Evolutionary conservation across 1,284 basidiomycete species (phyloP), one percentile per base, ranked within the genome.

Genomic region (Entoloma clypeatum): DNA sequence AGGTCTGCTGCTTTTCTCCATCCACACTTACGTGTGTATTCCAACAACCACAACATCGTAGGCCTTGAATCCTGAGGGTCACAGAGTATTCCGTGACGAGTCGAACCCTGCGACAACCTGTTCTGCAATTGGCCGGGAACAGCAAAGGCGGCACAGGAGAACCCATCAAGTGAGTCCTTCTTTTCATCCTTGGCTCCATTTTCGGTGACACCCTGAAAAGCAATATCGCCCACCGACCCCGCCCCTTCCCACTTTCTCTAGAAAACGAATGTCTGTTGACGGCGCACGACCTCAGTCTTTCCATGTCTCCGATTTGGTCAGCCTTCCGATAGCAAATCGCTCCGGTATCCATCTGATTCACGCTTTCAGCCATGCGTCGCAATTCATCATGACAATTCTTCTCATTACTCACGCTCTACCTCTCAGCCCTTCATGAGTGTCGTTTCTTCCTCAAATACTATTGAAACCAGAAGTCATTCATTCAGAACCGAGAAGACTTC

Each of bases 211-310:
- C 7, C n/a, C 19, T 13, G n/a, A 14, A 7, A 48, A 77, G 76
- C 57, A 62, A 30, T 77, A 74, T 54, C 68, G 75, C 16, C 74
- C 77, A 29, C 77, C 77, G 10, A 79, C 77, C 2, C 77, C 75
- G 2, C 77, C 75, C n/a, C 58, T 75, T 36, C 65, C 63, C 13
- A 55, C 60, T 2, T 51, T 55, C 16, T 63, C 61, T 44, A 66
- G 61, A 47, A 62, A 60, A 48, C 61, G 54, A 27, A 59, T 59
- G 17, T 52, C 57, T 10, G 40, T 43, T 7, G 53, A 53, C 26
- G 39, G 34, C 8, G 56, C 61, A 25, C 55, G 14, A 34, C 9
- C 19, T 19, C 9, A 5, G 35, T 36, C 5, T 29, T 31, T 42
- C 19, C 11, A 37, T 21, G 22, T 30, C 35, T 32, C 49, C 23